Percentiles rank a stretch among this genome's conserved stretches.
These are phyloP conservation scores for Microbotryum saponariae DNA, from an alignment of 1,284 basidiomycete species.

Conservation along the genomic window DNA sequence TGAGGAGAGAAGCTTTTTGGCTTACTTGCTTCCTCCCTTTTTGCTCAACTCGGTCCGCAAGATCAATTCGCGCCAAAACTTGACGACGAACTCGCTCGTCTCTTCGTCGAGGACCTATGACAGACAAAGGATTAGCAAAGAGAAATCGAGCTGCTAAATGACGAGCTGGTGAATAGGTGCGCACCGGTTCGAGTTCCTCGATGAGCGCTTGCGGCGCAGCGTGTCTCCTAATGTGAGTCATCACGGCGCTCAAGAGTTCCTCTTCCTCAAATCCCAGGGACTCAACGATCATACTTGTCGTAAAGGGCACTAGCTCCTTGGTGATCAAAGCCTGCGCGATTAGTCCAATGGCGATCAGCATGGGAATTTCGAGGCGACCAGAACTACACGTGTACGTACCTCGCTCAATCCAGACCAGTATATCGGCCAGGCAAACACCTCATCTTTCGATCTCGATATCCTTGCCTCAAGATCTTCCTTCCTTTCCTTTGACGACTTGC, in stretches of 20 bases:
- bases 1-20: neutral
- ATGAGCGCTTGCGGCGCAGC: slow-evolving; percentile 35
- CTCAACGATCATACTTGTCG: slow-evolving; percentile 36
- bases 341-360: neutral
- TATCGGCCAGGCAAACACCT: slow-evolving; percentile 33
- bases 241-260: slow-evolving; percentile 37
- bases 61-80: slow-evolving; percentile 27
- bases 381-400: slow-evolving; percentile 22
- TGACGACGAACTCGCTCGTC: slow-evolving; percentile 35
- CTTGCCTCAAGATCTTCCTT: slow-evolving; percentile 29
- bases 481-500: slow-evolving; percentile 9
- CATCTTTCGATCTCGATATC: slow-evolving; percentile 34
- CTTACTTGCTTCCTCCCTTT: slow-evolving; percentile 12
- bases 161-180: slow-evolving; percentile 1
- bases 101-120: slow-evolving; percentile 37
- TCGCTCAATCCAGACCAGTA: slow-evolving; percentile 36
- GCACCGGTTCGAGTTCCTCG: slow-evolving; percentile 39
- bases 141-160: neutral
- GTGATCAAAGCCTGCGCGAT: slow-evolving; percentile 32
- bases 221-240: slow-evolving; percentile 36
- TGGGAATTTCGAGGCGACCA: neutral
- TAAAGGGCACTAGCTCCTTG: slow-evolving; percentile 35
- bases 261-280: slow-evolving; percentile 38
- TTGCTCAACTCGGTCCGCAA: slow-evolving; percentile 20
- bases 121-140: neutral